Evolutionary conservation across 2,329 filamentous ascomycete genomes (phyloP), one percentile per base, ranked within the genome.

Genomic region (Ceratocystis eucalypticola): DNA sequence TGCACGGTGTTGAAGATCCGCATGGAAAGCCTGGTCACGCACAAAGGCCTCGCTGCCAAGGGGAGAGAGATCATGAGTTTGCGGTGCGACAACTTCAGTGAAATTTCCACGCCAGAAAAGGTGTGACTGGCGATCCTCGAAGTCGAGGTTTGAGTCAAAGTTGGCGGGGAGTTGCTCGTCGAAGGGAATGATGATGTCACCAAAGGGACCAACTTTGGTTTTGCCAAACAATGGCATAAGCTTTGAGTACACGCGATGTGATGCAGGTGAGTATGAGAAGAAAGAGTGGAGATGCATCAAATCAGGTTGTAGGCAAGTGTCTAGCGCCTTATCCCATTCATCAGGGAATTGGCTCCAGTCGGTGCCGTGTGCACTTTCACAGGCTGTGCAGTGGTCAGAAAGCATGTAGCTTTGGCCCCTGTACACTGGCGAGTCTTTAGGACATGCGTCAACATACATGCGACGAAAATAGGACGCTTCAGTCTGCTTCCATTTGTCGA

Each of bases 231-330:
- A 77, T 0, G 90, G 90, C 1, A 88, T 75, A 3, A 94, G 78
- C 22, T 86, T 79, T 68, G 84, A 81, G 0, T 87, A 81, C 0
- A 85, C 82, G 62, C 83, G 82, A 69, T 84, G 79, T 0, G 82
- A 79, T 6, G 87, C 62, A 6, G 66, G 82, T 0, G 87, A 82
- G 0, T 82, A 84, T 50, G 88, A 79, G 72, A 89, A 84, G 71
- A 93, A 84, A 53, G 88, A 64, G 71, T 93, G 89, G 1, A 93
- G 78, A 68, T 86, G 80, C 33, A 84, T 82, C 41, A 93, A 77
- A 69, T 94, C 90, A 0, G 90, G 87, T 71, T 94, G 89, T 68
- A 88, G 82, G 72, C 90, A 95, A 33, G 87, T 80, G 61, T 89
- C 82, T 5, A 85, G 80, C 4, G 87, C 83, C 7, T 80, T 73